Percentiles rank a stretch among this genome's conserved stretches.
Evolutionary conservation across 2,329 filamentous ascomycete species (phyloP).

Genomic region (Blastomyces parvus): DNA sequence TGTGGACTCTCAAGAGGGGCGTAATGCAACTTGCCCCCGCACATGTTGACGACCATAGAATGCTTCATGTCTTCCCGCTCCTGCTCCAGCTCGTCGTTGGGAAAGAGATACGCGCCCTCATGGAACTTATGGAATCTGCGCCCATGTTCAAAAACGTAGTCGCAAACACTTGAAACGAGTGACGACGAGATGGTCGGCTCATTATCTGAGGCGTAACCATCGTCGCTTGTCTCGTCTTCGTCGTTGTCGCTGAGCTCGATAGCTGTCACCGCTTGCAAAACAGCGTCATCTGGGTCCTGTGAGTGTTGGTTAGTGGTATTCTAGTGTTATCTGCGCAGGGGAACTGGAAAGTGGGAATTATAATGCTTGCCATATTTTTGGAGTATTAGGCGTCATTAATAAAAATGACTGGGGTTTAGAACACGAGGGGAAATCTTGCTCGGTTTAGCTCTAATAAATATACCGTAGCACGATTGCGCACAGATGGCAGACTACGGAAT

Average conservation of each 20-base stretch:
- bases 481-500: neutral
- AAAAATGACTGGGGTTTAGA: neutral
- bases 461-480: neutral
- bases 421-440: neutral
- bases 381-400: neutral
- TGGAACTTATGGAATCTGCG: slow-evolving; percentile 4
- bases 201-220: neutral
- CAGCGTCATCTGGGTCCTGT: neutral
- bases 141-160: slow-evolving; percentile 1
- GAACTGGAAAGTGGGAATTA: neutral
- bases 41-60: slow-evolving; percentile 3
- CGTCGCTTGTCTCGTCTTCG: neutral
- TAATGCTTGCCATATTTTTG: neutral
- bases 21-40: slow-evolving; percentile 6
- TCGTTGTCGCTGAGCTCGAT: neutral
- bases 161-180: neutral
- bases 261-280: neutral
- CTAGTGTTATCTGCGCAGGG: neutral
- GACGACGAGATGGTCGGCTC: neutral
- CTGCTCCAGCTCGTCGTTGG: slow-evolving; percentile 6
- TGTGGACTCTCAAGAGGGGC: slow-evolving; percentile 35
- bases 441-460: neutral
- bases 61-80: slow-evolving; percentile 8
- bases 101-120: slow-evolving; percentile 3
- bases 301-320: neutral